These are phyloP conservation scores for Penicillium freii DNA, from an alignment of 2,329 filamentous ascomycete species.

Conservation along the genomic window DNA sequence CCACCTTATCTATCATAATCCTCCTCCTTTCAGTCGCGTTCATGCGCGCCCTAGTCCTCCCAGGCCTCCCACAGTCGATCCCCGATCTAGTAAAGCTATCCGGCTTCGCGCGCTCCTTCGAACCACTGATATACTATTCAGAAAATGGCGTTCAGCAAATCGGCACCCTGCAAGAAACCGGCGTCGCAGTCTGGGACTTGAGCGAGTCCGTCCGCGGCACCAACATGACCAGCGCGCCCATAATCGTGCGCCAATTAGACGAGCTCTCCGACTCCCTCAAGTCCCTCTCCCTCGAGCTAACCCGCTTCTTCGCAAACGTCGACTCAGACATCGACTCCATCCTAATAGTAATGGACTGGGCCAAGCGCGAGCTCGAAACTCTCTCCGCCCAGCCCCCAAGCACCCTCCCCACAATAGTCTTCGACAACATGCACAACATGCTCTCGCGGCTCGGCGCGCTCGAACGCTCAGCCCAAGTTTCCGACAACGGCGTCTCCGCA, in stretches of 20 bases:
- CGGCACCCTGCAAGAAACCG: conserved; percentile 82
- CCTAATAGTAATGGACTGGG: conserved; percentile 95
- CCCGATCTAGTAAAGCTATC: conserved; percentile 90
- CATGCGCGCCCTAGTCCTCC: conserved; percentile 66
- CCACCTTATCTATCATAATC: conserved; percentile 61
- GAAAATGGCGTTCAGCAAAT: conserved; percentile 85
- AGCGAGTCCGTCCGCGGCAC: conserved; percentile 84
- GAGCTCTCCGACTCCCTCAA: conserved; percentile 82
- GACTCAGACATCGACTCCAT: conserved; percentile 92
- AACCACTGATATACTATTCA: conserved; percentile 91
- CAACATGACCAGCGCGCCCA: conserved; percentile 84
- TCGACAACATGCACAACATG: conserved; percentile 79
- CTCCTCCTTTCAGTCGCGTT: conserved; percentile 64
- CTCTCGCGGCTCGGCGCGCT: conserved; percentile 57
- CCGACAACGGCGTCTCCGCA: conserved; percentile 18
- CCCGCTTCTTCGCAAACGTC: conserved; percentile 88
- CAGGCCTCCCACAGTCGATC: conserved; percentile 64
- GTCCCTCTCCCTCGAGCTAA: conserved; percentile 78
- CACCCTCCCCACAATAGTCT: conserved; percentile 65
- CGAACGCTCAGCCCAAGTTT: conserved; percentile 33
- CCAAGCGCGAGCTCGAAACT: conserved; percentile 75
- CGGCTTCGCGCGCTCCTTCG: conserved; percentile 83
- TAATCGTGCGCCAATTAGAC: conserved; percentile 83
- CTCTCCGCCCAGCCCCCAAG: conserved; percentile 62
- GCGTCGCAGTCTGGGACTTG: conserved; percentile 91